A percentile compares a stretch with the other conserved stretches of the same genome.
Evolutionary conservation across 2,329 filamentous ascomycete species (phyloP).

Genomic region (Purpureocillium takamizusanense): DNA sequence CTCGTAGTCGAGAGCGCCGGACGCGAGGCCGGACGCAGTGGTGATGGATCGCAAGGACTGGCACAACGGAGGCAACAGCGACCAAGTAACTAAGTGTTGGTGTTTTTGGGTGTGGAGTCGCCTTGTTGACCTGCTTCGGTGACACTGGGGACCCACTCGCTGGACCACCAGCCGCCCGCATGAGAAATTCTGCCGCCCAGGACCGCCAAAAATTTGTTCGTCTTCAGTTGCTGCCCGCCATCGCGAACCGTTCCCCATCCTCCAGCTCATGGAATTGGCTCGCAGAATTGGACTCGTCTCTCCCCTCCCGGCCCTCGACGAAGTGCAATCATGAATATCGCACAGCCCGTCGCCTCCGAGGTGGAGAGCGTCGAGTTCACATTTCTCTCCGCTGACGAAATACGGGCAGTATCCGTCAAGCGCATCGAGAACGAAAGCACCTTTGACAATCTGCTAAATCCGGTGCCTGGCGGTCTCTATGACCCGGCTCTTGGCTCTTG

Average conservation of each 20-base stretch:
- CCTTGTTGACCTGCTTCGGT: no score
- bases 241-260: not conserved
- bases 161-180: no score
- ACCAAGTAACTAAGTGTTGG: no score
- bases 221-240: conserved; percentile 6
- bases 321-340: conserved; percentile 49
- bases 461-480: conserved; percentile 83
- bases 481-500: conserved; percentile 87
- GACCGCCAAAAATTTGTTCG: conserved; percentile 37
- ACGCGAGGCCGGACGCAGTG: no score
- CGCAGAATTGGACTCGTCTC: not conserved
- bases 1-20: no score
- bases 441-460: conserved; percentile 87
- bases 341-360: conserved; percentile 73
- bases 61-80: no score
- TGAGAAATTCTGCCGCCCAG: conserved; percentile 32
- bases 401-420: conserved; percentile 84
- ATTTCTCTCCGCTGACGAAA: conserved; percentile 73
- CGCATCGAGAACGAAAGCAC: conserved; percentile 87
- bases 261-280: conserved; percentile 9
- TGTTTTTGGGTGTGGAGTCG: no score
- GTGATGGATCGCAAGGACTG: no score
- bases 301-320: no score
- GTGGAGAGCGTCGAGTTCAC: conserved; percentile 86
- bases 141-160: no score